Conservation (phyloP, 352 stramenopile species). For the Pythium dissimile region DNA sequence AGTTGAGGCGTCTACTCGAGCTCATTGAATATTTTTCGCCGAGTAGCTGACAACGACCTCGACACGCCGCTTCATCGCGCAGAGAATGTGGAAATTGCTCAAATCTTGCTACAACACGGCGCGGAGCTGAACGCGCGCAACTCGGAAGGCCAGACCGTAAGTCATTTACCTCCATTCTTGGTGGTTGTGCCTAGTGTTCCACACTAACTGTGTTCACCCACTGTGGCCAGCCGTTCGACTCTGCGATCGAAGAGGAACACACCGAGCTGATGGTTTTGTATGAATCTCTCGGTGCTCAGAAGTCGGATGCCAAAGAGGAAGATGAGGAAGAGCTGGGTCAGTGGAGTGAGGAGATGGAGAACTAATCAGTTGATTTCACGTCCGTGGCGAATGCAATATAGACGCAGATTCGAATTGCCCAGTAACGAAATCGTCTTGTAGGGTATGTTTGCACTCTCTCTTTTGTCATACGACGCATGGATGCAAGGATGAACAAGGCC, state of each 20-base stretch:
- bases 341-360: slow-evolving; percentile 24
- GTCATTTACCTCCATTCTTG: background rate
- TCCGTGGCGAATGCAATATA: too few relatives aligned
- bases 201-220: background rate
- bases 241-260: slow-evolving; percentile 32
- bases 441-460: too few relatives aligned
- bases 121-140: slow-evolving; percentile 34
- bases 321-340: slow-evolving; percentile 14
- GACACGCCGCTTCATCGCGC: slow-evolving; percentile 32
- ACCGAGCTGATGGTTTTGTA: slow-evolving; percentile 28
- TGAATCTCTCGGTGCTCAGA: slow-evolving; percentile 26
- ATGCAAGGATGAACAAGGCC: too few relatives aligned
- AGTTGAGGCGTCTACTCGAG: background rate
- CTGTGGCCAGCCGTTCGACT: slow-evolving; percentile 26
- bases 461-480: too few relatives aligned
- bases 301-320: slow-evolving; percentile 15
- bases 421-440: too few relatives aligned
- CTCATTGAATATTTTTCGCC: background rate
- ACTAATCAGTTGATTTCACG: slow-evolving; percentile 3
- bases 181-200: background rate
- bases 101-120: slow-evolving; percentile 29
- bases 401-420: too few relatives aligned
- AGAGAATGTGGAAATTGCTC: slow-evolving; percentile 27
- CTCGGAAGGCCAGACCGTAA: slow-evolving; percentile 30
- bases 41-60: slow-evolving; percentile 27